A percentile compares a stretch with the other conserved stretches of the same genome.
Conservation (phyloP, 169 alveolate species). For the Toxoplasma gondii region DNA sequence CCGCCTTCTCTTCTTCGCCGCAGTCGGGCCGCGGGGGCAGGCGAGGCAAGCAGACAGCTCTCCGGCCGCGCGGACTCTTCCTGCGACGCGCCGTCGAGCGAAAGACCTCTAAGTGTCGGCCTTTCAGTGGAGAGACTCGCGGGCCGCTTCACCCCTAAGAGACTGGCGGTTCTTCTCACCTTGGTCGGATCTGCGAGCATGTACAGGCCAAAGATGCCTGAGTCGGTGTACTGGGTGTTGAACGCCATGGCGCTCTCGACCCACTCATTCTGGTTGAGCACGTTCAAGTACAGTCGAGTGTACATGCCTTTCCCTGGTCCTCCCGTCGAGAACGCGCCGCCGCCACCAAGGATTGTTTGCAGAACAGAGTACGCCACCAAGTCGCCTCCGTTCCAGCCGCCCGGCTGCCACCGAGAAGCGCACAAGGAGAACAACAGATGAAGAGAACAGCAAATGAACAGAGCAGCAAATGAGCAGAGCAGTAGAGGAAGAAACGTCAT, state of each 20-base stretch:
- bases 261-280: constrained; percentile 84
- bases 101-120: no score
- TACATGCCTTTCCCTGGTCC: constrained; percentile 95
- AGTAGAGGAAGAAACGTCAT: background rate
- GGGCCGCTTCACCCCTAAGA: no score
- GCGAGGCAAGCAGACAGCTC: no score
- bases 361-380: constrained; percentile 82
- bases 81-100: no score
- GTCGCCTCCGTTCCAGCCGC: constrained; percentile 77
- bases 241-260: constrained; percentile 92
- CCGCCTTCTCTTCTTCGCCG: no score
- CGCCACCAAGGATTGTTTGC: constrained; percentile 92
- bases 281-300: constrained; percentile 84
- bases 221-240: constrained; percentile 87
- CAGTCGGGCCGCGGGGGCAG: no score
- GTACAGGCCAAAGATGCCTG: constrained; percentile 90
- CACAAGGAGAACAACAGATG: no score
- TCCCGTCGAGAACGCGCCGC: constrained; percentile 91
- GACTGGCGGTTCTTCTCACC: background rate
- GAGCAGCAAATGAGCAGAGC: background rate
- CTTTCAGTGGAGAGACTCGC: no score
- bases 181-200: constrained; percentile 60
- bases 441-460: background rate
- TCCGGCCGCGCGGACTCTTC: no score
- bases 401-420: background rate